These are phyloP conservation scores for Amylostereum areolatum DNA, from an alignment of 1,284 basidiomycete genomes.

Conservation along the genomic window DNA sequence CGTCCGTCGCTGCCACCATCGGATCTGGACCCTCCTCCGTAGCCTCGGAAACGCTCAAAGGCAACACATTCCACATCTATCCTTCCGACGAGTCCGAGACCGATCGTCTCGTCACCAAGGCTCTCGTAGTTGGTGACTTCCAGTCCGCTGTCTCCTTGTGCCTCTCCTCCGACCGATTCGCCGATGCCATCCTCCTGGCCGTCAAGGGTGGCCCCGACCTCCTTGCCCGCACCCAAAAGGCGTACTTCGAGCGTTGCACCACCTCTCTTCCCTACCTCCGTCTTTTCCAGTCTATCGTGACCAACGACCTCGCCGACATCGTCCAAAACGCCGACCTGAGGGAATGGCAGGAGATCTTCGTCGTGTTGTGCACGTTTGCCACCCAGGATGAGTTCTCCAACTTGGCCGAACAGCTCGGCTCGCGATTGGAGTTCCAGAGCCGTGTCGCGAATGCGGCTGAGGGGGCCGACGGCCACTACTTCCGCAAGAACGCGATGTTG, in stretches of 20 bases:
- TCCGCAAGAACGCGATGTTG: constrained; percentile 86
- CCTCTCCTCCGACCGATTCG: constrained; percentile 84
- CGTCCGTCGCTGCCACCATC: constrained; percentile 86
- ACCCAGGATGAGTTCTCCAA: constrained; percentile 78
- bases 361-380: constrained; percentile 95
- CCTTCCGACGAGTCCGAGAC: constrained; percentile 84
- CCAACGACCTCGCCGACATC: constrained; percentile 87
- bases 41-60: constrained; percentile 67
- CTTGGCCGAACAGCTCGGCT: constrained; percentile 89
- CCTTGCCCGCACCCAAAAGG: constrained; percentile 86
- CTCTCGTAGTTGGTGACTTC: constrained; percentile 93
- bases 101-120: constrained; percentile 87
- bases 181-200: constrained; percentile 92
- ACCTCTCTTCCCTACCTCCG: constrained; percentile 83
- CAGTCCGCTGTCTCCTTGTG: constrained; percentile 89
- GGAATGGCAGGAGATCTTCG: constrained; percentile 98
- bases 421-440: constrained; percentile 83
- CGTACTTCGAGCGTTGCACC: constrained; percentile 86
- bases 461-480: constrained; percentile 42
- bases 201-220: constrained; percentile 89
- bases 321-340: constrained; percentile 93
- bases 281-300: constrained; percentile 93
- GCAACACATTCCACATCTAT: constrained; percentile 89
- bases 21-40: constrained; percentile 85
- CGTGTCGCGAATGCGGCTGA: constrained; percentile 49